phyloP scores from a whole-genome alignment of 2,329 filamentous ascomycete species.

The Mycosphaerelloides madeirae region DNA sequence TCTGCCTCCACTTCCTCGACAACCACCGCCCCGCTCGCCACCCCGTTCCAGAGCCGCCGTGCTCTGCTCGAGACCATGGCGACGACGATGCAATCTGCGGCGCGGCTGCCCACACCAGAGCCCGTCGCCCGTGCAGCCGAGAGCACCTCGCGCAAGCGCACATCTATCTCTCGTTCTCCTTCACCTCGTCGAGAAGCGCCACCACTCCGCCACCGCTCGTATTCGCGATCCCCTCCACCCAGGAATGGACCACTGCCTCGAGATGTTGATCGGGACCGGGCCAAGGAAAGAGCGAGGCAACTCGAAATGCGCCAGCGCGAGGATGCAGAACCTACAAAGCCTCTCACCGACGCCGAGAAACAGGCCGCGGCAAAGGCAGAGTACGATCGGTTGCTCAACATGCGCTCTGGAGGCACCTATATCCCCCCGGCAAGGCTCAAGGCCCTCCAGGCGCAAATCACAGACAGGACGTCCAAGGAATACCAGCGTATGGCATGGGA shows the following conservation, averaged over 20 bases:
- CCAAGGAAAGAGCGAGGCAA: slow-evolving; percentile 50
- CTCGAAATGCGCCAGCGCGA: slow-evolving; percentile 42
- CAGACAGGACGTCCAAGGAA: slow-evolving; percentile 91
- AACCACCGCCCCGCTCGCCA: too few species aligned
- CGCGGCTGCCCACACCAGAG: slow-evolving; percentile 26
- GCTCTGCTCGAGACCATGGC: slow-evolving; percentile 14
- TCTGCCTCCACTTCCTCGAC: too few species aligned
- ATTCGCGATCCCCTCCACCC: slow-evolving; percentile 30
- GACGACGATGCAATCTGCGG: slow-evolving; percentile 22
- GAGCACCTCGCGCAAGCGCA: slow-evolving; percentile 28
- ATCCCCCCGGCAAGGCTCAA: slow-evolving; percentile 87
- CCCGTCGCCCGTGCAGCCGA: slow-evolving; percentile 17
- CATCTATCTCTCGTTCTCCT: slow-evolving; percentile 30
- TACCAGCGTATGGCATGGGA: slow-evolving; percentile 99
- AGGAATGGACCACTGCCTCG: slow-evolving; percentile 40
- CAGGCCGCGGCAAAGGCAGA: slow-evolving; percentile 85
- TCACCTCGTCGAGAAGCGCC: slow-evolving; percentile 33
- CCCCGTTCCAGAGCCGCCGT: too few species aligned
- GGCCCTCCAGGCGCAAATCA: slow-evolving; percentile 92
- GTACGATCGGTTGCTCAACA: slow-evolving; percentile 84
- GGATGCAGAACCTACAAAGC: slow-evolving; percentile 46
- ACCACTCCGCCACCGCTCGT: slow-evolving; percentile 27
- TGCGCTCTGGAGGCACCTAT: slow-evolving; percentile 93
- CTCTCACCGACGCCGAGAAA: slow-evolving; percentile 72
- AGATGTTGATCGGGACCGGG: slow-evolving; percentile 47